A percentile compares a stretch with the other conserved stretches of the same genome.
phyloP scores from a whole-genome alignment of 306 rosid genomes.

The Rosa persica region DNA sequence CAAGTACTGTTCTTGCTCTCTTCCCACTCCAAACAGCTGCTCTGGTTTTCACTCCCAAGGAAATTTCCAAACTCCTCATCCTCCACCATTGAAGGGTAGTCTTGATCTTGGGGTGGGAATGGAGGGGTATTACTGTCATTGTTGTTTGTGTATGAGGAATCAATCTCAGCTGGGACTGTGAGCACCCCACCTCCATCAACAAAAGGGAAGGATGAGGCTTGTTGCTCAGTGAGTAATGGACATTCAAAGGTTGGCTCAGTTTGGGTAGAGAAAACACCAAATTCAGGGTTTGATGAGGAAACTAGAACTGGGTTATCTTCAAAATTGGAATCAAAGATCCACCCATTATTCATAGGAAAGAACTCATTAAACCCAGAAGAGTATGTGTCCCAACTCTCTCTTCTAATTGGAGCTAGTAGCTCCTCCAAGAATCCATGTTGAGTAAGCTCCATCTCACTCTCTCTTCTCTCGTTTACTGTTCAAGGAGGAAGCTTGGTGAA shows the following conservation, averaged over 20 bases:
- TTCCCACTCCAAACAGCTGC: conserved; percentile 48
- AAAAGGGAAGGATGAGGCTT: conserved; percentile 49
- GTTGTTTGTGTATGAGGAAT: conserved; percentile 40
- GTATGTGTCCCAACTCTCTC: conserved; percentile 60
- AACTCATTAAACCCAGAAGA: conserved; percentile 59
- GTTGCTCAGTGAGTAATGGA: conserved; percentile 40
- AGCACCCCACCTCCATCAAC: conserved; percentile 42
- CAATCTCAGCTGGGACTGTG: conserved; percentile 66
- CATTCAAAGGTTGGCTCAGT: conserved; percentile 62
- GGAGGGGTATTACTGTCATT: conserved; percentile 43
- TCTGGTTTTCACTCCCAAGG: conserved; percentile 47
- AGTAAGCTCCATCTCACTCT: conserved; percentile 73
- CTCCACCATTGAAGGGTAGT: conserved; percentile 50
- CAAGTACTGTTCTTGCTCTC: conserved; percentile 35
- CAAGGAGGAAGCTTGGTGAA: not conserved
- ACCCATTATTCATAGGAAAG: conserved; percentile 46
- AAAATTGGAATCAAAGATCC: conserved; percentile 53
- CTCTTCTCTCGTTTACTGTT: conserved; percentile 14
- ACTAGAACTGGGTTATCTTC: conserved; percentile 58
- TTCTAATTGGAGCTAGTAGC: conserved; percentile 60
- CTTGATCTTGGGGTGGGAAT: conserved; percentile 47
- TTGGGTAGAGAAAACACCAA: conserved; percentile 52
- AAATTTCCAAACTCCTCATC: conserved; percentile 69
- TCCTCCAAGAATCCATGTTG: conserved; percentile 88
- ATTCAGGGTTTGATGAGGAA: conserved; percentile 44